Conservation (phyloP, 768 basidiomycete genomes). For the Tylopilus felleus region DNA sequence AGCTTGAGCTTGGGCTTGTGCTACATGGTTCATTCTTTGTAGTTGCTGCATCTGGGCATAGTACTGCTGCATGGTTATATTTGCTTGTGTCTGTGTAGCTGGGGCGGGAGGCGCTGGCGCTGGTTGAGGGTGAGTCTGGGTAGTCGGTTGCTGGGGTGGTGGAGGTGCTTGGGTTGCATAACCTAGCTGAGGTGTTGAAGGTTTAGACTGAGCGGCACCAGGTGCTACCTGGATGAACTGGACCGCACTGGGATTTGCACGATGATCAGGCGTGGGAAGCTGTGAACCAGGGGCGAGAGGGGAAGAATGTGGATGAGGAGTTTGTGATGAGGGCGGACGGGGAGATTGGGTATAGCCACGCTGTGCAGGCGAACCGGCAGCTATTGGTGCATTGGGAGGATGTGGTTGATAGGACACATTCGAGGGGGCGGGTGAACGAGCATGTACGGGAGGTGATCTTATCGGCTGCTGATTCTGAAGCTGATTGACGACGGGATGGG, state of each 20-base stretch:
- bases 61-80: conserved; percentile 19
- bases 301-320: conserved; percentile 29
- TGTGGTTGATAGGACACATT: conserved; percentile 24
- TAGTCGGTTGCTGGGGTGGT: conserved; percentile 18
- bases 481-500: conserved; percentile 33
- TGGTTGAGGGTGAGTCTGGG: conserved; percentile 25
- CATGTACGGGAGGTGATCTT: conserved; percentile 29
- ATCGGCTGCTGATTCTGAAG: conserved; percentile 29
- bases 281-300: conserved; percentile 30
- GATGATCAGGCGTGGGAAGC: conserved; percentile 25
- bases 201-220: conserved; percentile 23
- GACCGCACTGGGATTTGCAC: conserved; percentile 17
- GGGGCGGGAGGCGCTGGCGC: conserved; percentile 21
- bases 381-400: conserved; percentile 16
- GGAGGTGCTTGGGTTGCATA: conserved; percentile 20
- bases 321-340: conserved; percentile 32
- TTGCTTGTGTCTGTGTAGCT: conserved; percentile 20
- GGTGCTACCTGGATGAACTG: conserved; percentile 30
- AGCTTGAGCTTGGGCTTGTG: conserved; percentile 23
- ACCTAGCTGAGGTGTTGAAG: conserved; percentile 28
- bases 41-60: conserved; percentile 18
- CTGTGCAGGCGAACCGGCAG: conserved; percentile 29
- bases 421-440: conserved; percentile 25
- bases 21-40: conserved; percentile 20
- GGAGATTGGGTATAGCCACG: conserved; percentile 35